Percentiles rank a stretch among this genome's conserved stretches.
Evolutionary conservation across 2,329 filamentous ascomycete genomes (phyloP).

Genomic region (Coniochaeta pulveracea): DNA sequence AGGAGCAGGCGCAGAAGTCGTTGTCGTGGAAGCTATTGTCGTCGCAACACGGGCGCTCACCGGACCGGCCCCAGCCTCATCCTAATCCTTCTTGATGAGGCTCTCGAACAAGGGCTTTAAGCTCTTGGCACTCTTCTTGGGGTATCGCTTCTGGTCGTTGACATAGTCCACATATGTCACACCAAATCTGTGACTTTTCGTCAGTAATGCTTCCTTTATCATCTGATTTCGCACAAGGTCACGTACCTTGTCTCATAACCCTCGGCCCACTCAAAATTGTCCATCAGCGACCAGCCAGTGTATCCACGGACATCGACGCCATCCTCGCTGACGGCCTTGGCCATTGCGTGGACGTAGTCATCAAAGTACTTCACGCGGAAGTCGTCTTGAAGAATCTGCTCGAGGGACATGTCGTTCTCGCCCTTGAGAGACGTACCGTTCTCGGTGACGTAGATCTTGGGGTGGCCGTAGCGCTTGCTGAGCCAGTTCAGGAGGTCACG

Average conservation of each 20-base stretch:
- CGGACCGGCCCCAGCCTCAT: constrained; percentile 3
- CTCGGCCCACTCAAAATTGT: constrained; percentile 91
- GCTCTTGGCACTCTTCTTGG: constrained; percentile 73
- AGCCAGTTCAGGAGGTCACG: constrained; percentile 67
- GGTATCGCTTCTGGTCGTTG: constrained; percentile 65
- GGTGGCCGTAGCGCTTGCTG: constrained; percentile 62
- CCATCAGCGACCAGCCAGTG: constrained; percentile 80
- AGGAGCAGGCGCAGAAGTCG: background rate
- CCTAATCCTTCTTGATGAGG: constrained; percentile 52
- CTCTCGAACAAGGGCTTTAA: constrained; percentile 61
- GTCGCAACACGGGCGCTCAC: constrained; percentile 3
- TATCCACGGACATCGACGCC: constrained; percentile 72
- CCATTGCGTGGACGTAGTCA: constrained; percentile 67
- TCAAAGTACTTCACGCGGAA: constrained; percentile 74
- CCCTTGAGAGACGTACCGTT: constrained; percentile 78
- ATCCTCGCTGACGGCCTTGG: constrained; percentile 56
- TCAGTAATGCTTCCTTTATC: background rate
- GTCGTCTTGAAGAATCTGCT: constrained; percentile 67
- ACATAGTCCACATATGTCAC: constrained; percentile 76
- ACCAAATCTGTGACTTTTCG: constrained; percentile 43
- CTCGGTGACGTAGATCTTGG: constrained; percentile 79
- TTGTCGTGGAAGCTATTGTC: constrained; percentile 3
- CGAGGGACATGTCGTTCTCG: constrained; percentile 63
- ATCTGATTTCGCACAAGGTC: background rate
- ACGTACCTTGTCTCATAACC: constrained; percentile 62